phyloP scores from a whole-genome alignment of 352 stramenopile species.

The Globisporangium radiosum region DNA sequence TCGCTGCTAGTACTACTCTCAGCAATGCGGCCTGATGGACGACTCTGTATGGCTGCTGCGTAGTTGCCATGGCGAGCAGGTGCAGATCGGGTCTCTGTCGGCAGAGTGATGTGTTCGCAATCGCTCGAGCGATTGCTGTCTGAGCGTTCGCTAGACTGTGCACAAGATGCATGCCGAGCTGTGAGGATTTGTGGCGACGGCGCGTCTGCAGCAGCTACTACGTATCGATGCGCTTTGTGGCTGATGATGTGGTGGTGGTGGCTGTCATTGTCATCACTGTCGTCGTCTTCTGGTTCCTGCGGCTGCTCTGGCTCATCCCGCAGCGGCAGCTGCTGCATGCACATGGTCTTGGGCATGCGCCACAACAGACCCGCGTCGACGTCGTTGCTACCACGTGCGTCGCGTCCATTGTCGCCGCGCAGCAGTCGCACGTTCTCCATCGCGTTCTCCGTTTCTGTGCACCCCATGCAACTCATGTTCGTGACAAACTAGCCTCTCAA shows the following conservation, averaged over 20 bases:
- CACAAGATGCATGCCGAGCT: no score
- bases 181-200: no score
- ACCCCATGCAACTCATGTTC: no score
- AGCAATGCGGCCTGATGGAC: no score
- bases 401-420: no score
- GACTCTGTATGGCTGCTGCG: neutral
- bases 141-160: neutral
- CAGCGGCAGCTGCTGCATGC: neutral
- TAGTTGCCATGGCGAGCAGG: slow-evolving; percentile 2
- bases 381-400: no score
- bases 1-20: neutral
- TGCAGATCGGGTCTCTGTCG: slow-evolving; percentile 8
- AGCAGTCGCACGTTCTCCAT: no score
- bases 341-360: no score
- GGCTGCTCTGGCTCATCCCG: slow-evolving; percentile 1
- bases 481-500: no score
- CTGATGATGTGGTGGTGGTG: neutral
- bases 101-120: neutral
- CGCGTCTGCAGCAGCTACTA: no score
- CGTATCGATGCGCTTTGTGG: neutral
- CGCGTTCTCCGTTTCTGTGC: no score
- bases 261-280: neutral
- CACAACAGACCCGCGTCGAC: no score
- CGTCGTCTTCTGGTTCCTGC: slow-evolving; percentile 1
- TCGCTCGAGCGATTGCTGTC: neutral